Evolutionary conservation across 169 alveolate species (phyloP).

Genomic region (Plasmodium blacklocki): DNA sequence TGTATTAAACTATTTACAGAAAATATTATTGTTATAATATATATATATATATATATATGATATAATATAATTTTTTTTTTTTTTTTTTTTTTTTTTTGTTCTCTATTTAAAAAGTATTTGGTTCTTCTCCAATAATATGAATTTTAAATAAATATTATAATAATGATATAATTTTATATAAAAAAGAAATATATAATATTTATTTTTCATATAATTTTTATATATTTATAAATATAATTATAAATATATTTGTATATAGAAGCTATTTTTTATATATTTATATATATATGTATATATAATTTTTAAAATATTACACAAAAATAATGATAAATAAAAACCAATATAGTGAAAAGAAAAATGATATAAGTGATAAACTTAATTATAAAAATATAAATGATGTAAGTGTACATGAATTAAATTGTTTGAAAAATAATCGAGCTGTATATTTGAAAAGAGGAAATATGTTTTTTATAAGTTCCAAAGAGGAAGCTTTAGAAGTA

Average conservation of each 20-base stretch:
- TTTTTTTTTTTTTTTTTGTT: too few relatives aligned
- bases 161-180: too few relatives aligned
- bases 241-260: neutral
- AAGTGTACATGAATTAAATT: slow-evolving; percentile 46
- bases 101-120: too few relatives aligned
- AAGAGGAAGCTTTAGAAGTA: slow-evolving; percentile 49
- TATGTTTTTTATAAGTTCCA: slow-evolving; percentile 45
- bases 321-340: slow-evolving; percentile 18
- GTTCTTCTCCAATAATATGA: too few relatives aligned
- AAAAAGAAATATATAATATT: too few relatives aligned
- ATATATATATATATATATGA: too few relatives aligned
- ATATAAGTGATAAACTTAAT: slow-evolving; percentile 38
- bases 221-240: neutral
- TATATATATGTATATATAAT: neutral
- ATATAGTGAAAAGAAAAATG: slow-evolving; percentile 16
- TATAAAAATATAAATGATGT: slow-evolving; percentile 70
- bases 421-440: slow-evolving; percentile 38
- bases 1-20: too few relatives aligned
- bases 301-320: neutral
- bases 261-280: neutral
- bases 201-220: neutral
- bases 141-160: too few relatives aligned
- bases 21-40: too few relatives aligned
- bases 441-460: slow-evolving; percentile 57
- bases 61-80: too few relatives aligned